Conservation (phyloP, 83 land plant genomes). For the Isoetes engelmannii region DNA sequence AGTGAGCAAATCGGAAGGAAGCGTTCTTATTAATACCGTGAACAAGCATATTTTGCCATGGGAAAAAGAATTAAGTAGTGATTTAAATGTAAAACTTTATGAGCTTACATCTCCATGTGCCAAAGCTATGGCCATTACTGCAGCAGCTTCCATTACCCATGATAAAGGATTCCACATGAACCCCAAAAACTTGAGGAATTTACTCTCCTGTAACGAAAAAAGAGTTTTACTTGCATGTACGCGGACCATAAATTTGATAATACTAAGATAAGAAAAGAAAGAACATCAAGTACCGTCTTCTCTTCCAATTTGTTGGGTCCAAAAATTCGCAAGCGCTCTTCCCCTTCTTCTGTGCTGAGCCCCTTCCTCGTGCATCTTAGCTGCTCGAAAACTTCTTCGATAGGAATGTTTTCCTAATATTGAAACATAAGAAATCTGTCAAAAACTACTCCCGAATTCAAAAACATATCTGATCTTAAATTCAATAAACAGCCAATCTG, state of each 20-base stretch:
- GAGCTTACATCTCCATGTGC: slow-evolving; percentile 17
- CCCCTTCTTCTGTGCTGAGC: slow-evolving; percentile 4
- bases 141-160: slow-evolving; percentile 25
- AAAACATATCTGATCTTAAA: too few relatives aligned
- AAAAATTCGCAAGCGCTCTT: background rate
- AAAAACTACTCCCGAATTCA: too few relatives aligned
- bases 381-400: too few relatives aligned
- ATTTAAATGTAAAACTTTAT: too few relatives aligned
- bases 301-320: slow-evolving; percentile 10
- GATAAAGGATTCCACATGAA: slow-evolving; percentile 26
- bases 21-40: background rate
- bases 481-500: too few relatives aligned
- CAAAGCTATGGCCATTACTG: slow-evolving; percentile 24
- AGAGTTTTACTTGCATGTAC: background rate
- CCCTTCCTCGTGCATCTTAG: slow-evolving; percentile 10
- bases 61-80: background rate
- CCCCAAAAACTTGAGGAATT: background rate
- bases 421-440: too few relatives aligned
- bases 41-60: background rate
- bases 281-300: background rate
- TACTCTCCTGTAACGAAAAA: too few relatives aligned
- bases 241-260: background rate
- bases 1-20: too few relatives aligned
- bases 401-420: slow-evolving; percentile 6
- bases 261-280: background rate